These are phyloP conservation scores for Pleurotus tuoliensis DNA, from an alignment of 768 basidiomycete genomes.

Conservation along the genomic window DNA sequence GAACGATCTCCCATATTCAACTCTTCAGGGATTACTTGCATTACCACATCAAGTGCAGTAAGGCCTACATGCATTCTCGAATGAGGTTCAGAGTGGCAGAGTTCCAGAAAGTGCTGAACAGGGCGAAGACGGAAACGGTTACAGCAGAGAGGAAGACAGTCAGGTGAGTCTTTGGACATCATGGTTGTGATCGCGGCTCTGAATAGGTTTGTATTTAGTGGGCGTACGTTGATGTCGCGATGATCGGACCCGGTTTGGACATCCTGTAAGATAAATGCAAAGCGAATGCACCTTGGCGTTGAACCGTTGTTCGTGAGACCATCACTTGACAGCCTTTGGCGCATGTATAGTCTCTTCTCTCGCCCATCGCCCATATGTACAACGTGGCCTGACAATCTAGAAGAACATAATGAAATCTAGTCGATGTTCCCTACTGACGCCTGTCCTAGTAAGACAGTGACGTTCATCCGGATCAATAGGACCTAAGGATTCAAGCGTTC, in stretches of 20 bases:
- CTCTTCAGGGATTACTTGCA: conserved; percentile 98
- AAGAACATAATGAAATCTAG: no score
- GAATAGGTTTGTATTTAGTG: conserved; percentile 29
- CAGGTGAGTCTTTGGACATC: conserved; percentile 47
- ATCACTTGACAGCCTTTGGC: no score
- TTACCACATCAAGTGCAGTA: conserved; percentile 98
- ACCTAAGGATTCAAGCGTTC: background rate
- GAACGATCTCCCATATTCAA: conserved; percentile 92
- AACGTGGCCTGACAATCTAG: no score
- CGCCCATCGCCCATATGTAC: no score
- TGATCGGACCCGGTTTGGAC: conserved; percentile 20
- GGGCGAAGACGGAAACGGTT: conserved; percentile 90
- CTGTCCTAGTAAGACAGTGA: no score
- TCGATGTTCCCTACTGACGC: no score
- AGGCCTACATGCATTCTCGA: conserved; percentile 98
- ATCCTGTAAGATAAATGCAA: background rate
- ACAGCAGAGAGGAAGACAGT: conserved; percentile 87
- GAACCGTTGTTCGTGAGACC: no score
- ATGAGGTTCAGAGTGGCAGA: conserved; percentile 93
- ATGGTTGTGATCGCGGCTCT: background rate
- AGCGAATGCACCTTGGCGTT: background rate
- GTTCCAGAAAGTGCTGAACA: conserved; percentile 93
- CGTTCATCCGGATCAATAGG: no score
- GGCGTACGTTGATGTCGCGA: conserved; percentile 54
- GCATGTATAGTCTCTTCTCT: no score